Evolutionary conservation across 176 grass and related monocot species (phyloP).

Genomic region (Triticum dicoccoides): DNA sequence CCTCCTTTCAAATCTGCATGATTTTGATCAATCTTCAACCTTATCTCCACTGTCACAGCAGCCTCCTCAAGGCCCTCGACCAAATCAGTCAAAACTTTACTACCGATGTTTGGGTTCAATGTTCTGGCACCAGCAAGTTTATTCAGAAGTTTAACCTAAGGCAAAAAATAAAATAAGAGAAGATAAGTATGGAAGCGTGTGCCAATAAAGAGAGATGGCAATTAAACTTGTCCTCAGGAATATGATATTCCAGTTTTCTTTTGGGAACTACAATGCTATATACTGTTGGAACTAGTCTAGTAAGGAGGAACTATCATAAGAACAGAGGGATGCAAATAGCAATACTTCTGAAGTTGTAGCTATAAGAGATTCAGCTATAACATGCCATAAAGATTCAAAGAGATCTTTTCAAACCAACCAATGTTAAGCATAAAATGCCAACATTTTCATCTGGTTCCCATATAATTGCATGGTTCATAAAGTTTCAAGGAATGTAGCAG

Average conservation of each 20-base stretch:
- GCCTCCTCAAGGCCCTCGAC: conserved; percentile 85
- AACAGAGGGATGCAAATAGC: conserved; percentile 1
- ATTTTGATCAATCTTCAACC: conserved; percentile 92
- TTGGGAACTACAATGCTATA: not conserved
- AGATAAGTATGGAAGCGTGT: not conserved
- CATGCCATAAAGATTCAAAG: not conserved
- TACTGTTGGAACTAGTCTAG: not conserved
- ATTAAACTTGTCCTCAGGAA: not conserved
- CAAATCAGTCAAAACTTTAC: conserved; percentile 85
- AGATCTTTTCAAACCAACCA: not conserved
- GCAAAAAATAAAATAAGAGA: not conserved
- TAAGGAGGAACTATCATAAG: not conserved
- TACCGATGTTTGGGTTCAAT: conserved; percentile 54
- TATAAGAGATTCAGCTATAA: conserved; percentile 13
- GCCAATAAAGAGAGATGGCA: not conserved
- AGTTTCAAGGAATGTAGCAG: conserved; percentile 19
- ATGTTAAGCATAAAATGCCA: not conserved
- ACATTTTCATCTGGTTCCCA: not conserved
- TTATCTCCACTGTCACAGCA: conserved; percentile 65
- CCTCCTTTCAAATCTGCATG: conserved; percentile 81
- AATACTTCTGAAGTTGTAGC: not conserved
- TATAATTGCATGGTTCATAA: not conserved
- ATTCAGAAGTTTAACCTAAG: conserved; percentile 94
- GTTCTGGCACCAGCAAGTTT: conserved; percentile 76
- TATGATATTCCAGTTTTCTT: not conserved